phyloP scores from a whole-genome alignment of 2,329 filamentous ascomycete genomes.

The Phialophora macrospora region DNA sequence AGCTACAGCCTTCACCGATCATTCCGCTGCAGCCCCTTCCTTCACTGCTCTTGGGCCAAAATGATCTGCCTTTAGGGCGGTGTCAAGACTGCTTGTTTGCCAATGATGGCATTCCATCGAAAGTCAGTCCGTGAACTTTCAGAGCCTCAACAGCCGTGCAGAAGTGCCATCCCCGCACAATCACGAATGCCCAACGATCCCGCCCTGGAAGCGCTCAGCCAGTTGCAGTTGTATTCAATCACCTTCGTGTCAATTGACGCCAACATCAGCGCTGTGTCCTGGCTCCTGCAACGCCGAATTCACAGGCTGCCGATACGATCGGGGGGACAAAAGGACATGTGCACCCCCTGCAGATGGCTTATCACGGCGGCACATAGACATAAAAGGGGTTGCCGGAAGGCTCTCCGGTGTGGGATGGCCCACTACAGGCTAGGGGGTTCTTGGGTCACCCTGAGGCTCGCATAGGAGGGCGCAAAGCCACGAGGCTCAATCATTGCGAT shows the following conservation, averaged over 20 bases:
- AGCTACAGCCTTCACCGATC: constrained; percentile 24
- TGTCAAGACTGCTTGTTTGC: not conserved
- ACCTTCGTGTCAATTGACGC: not conserved
- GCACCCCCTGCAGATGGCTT: constrained; percentile 2
- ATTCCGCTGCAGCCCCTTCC: not conserved
- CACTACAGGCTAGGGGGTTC: not conserved
- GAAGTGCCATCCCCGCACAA: not conserved
- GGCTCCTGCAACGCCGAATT: not conserved
- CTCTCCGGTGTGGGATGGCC: not conserved
- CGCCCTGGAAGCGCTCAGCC: not conserved
- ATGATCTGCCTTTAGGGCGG: constrained; percentile 2
- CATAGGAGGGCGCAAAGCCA: not conserved
- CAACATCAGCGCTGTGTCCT: not conserved
- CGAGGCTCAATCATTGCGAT: not conserved
- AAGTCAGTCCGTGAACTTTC: not conserved
- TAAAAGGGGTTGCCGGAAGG: not conserved
- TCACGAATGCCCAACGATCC: not conserved
- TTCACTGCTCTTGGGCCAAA: not conserved
- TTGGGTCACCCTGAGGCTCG: not conserved
- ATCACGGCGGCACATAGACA: not conserved
- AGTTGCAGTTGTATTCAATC: not conserved
- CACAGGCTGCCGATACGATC: constrained; percentile 10
- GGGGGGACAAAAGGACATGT: constrained; percentile 9
- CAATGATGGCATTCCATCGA: not conserved
- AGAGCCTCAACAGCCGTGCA: not conserved